Conservation (phyloP, 1,284 basidiomycete genomes). For the Ceraceosorus guamensis region DNA sequence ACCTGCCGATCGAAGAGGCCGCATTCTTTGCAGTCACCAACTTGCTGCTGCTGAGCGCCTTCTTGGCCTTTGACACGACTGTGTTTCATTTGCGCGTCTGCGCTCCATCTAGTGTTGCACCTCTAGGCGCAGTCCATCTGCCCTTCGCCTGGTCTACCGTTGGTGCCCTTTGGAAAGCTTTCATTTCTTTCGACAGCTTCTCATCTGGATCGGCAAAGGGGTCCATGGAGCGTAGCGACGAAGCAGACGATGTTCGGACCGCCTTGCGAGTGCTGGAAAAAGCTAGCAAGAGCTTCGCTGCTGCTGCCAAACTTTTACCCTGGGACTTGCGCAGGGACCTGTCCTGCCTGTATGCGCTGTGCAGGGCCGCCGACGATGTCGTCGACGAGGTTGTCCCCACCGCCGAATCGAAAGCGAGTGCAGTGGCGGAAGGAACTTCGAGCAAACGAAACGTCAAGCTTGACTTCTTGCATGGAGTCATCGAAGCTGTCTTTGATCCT, state of each 20-base stretch:
- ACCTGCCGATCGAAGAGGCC: constrained; percentile 43
- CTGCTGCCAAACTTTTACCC: constrained; percentile 30
- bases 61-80: constrained; percentile 36
- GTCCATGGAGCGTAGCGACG: neutral
- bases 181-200: constrained; percentile 6
- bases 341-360: constrained; percentile 36
- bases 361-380: constrained; percentile 32
- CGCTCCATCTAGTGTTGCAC: neutral
- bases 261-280: constrained; percentile 10
- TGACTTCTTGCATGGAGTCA: neutral
- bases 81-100: neutral
- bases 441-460: neutral
- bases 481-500: constrained; percentile 9
- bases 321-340: constrained; percentile 41
- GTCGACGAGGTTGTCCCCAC: constrained; percentile 18
- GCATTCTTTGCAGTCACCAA: constrained; percentile 45
- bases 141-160: constrained; percentile 19
- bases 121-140: constrained; percentile 28
- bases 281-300: constrained; percentile 33
- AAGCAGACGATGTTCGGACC: neutral
- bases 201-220: neutral
- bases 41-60: constrained; percentile 35
- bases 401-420: neutral
- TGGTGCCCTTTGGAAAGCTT: constrained; percentile 25
- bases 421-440: no score